A percentile compares a stretch with the other conserved stretches of the same genome.
Evolutionary conservation across 192 early-diverging fungal species (phyloP).

Genomic region (Linderina pennispora): DNA sequence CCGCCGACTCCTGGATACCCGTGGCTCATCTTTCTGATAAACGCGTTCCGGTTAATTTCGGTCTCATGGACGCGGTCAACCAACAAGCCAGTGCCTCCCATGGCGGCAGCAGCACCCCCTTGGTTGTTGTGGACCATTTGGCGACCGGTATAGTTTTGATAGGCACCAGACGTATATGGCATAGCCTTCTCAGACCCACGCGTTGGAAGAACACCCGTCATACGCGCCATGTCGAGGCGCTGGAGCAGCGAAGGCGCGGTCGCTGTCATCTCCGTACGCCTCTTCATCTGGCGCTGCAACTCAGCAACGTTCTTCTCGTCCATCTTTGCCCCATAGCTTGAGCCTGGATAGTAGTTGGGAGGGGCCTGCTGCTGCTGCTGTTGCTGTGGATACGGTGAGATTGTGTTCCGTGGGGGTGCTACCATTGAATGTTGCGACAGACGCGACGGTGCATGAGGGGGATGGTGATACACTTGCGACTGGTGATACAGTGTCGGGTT

Average conservation of each 20-base stretch:
- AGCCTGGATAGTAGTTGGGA: not conserved
- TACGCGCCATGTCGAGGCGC: conserved; percentile 29
- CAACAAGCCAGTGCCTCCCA: no score
- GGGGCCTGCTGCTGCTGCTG: no score
- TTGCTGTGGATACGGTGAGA: no score
- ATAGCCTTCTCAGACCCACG: conserved; percentile 18
- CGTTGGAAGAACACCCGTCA: conserved; percentile 21
- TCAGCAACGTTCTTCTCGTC: conserved; percentile 1
- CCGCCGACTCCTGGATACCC: conserved; percentile 34
- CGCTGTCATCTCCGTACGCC: conserved; percentile 31
- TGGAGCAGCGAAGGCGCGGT: conserved; percentile 35
- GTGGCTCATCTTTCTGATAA: conserved; percentile 35
- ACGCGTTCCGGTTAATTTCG: conserved; percentile 25
- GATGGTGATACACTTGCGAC: no score
- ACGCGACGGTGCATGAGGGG: no score
- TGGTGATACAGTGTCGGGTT: no score
- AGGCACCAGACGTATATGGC: conserved; percentile 28
- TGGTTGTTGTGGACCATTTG: no score
- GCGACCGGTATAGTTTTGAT: conserved; percentile 28
- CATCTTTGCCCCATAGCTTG: not conserved
- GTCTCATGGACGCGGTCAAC: conserved; percentile 39
- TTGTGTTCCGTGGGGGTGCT: no score
- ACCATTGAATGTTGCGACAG: no score
- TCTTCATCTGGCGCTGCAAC: conserved; percentile 11
- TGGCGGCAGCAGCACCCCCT: no score